Evolutionary conservation across 768 basidiomycete species (phyloP).

Genomic region (Pleurotus cornucopiae): DNA sequence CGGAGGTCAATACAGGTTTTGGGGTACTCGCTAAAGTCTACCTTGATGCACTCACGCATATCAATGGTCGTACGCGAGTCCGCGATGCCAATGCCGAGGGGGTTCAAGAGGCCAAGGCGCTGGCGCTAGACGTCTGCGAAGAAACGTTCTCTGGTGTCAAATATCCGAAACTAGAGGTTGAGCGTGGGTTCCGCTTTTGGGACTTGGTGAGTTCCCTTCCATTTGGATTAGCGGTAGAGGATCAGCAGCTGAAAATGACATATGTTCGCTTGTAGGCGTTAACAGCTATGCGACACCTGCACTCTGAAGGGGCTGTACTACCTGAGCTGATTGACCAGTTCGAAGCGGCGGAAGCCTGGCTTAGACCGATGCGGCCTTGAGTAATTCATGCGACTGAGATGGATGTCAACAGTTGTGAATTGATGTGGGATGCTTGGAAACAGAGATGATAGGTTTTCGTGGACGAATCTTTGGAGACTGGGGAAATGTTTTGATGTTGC

Average conservation of each 20-base stretch:
- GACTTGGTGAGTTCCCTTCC: constrained; percentile 69
- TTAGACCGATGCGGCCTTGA: constrained; percentile 87
- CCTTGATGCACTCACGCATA: constrained; percentile 85
- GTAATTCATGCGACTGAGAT: constrained; percentile 7
- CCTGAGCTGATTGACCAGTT: constrained; percentile 92
- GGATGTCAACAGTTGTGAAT: not conserved
- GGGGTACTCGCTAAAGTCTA: constrained; percentile 97
- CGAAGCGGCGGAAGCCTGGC: constrained; percentile 92
- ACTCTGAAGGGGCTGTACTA: constrained; percentile 75
- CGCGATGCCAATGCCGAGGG: constrained; percentile 74
- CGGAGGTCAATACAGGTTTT: constrained; percentile 96
- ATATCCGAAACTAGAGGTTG: constrained; percentile 81
- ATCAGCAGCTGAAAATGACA: not conserved
- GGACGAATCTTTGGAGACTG: constrained; percentile 2
- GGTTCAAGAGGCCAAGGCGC: constrained; percentile 76
- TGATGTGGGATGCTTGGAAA: constrained; percentile 5
- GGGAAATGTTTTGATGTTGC: constrained; percentile 8
- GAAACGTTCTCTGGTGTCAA: constrained; percentile 94
- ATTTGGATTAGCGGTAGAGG: not conserved
- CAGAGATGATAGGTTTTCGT: not conserved
- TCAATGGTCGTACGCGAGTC: constrained; percentile 77
- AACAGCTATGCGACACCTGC: constrained; percentile 85
- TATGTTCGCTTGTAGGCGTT: constrained; percentile 50
- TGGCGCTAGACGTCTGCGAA: constrained; percentile 90
- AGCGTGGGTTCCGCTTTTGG: constrained; percentile 98